Conservation (phyloP, 768 basidiomycete genomes). For the Arthromyces matolae region DNA sequence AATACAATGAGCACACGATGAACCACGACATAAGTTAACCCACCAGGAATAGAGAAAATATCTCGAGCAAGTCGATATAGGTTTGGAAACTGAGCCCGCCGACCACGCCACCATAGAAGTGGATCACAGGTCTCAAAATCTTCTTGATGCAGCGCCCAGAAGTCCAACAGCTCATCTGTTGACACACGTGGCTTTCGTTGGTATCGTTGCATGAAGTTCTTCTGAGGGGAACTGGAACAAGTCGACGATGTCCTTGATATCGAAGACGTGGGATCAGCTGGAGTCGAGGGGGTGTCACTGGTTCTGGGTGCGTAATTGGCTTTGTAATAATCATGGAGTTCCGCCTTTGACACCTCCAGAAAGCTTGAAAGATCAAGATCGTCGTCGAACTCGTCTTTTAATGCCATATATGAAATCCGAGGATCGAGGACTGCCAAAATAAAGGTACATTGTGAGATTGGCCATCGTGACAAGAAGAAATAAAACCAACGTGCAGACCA, state of each 20-base stretch:
- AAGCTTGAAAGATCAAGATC: constrained; percentile 14
- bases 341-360: constrained; percentile 8
- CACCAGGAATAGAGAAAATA: too few relatives aligned
- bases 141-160: constrained; percentile 18
- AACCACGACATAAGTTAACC: too few relatives aligned
- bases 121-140: constrained; percentile 27
- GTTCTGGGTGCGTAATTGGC: constrained; percentile 5
- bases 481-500: constrained; percentile 25
- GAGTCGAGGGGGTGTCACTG: not conserved
- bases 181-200: not conserved
- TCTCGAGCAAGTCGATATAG: too few relatives aligned
- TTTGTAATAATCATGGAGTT: constrained; percentile 10
- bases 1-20: too few relatives aligned
- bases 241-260: not conserved
- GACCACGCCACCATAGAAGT: too few relatives aligned
- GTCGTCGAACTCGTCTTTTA: constrained; percentile 18
- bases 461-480: not conserved
- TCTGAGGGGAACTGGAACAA: not conserved
- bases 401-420: constrained; percentile 20
- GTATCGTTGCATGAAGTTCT: not conserved
- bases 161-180: constrained; percentile 21
- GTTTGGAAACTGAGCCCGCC: too few relatives aligned
- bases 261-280: not conserved
- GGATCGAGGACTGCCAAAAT: constrained; percentile 27
- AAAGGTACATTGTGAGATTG: not conserved